Base-by-base conservation (phyloP, 768 basidiomycete species). In the Dioszegia crocea region DNA sequence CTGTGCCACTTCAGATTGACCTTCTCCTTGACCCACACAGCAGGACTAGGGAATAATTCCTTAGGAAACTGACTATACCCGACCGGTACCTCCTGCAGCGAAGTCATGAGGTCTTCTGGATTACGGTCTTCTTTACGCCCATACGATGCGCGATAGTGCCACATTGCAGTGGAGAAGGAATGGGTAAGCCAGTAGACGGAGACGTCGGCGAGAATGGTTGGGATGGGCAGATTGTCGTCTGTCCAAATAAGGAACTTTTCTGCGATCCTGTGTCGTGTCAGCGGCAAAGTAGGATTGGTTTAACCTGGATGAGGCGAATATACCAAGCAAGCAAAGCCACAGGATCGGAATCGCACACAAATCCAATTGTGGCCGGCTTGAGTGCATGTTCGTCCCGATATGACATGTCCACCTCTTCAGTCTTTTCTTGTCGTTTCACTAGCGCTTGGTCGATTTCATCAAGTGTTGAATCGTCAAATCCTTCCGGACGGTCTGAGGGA, bases 231-330 rank as follows among this genome's bases (percentile, higher is more conserved):
- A 19, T 51, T 54, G 17, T 60, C 63, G 51, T 76, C 70, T 1
- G 67, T 51, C 76, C 76, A 78, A 1, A 61, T 63, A 10, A 68
- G 10, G 47, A 74, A 66, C 48, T 78, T 78, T 50, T 77, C 76
- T 5, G 73, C 76, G 54, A 77, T 64, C 76, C 76, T 77, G 41
- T 17, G 23, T 41, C 3, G 38, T 33, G n/a, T n/a, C n/a, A n/a
- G n/a, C n/a, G n/a, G n/a, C n/a, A n/a, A n/a, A n/a, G n/a, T n/a
- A n/a, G n/a, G n/a, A n/a, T n/a, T n/a, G n/a, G n/a, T n/a, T n/a
- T n/a, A n/a, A n/a, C n/a, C n/a, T n/a, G n/a, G n/a, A n/a, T n/a
- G n/a, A n/a, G 36, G 27, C 5, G n/a, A 11, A 57, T 56, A 11
- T n/a, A 57, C 60, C 60, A 62, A 9, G 56, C 55, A 5, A 62